Evolutionary conservation across 805 yeast species (phyloP), one percentile per base, ranked within the genome.

Genomic region (Candida yuanshanica): DNA sequence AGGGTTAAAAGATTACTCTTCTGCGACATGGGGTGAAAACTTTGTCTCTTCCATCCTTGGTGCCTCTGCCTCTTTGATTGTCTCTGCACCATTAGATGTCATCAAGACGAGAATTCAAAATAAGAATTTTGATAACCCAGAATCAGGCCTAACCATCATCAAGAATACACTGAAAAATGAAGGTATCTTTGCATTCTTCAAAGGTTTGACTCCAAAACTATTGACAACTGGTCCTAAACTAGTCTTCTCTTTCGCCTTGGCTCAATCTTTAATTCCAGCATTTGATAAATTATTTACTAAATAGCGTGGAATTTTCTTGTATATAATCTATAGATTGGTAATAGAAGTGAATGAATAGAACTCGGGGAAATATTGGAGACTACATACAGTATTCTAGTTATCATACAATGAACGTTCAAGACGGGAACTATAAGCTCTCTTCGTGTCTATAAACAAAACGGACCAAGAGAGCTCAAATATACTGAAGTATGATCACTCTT

Each of bases 71-170:
- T 91, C 98, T 9, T 76, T 93, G 65, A 86, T 93, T 61, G 97
- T 93, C 18, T 83, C 95, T 53, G 99, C 99, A 41, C 99, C 99
- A 36, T 75, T 93, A 58, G 99, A 93, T 62, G 97, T 93, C 43
- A 91, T 93, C 67, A 93, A 93, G 75, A 93, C 99, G 47, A 83
- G 99, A 73, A 93, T 93, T 59, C 99, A 93, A 70, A 93, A 93
- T 75, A 83, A 80, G 67, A 88, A 83, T 72, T 93, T 93, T 56
- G 98, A 90, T 57, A 85, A 89, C 68, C 95, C 95, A 47, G 96
- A 93, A 70, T 75, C 88, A 37, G 99, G 99, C 32, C 71, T 91
- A 65, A 86, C 84, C 27, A 93, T 93, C 56, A 74, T 93, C 66
- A 89, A 87, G 69, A 90, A 91, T 68, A 93, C 95, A 83, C 76